Evolutionary conservation across 495 filamentous ascomycete species (phyloP), one percentile per base, ranked within the genome.

Genomic region (Lasiosphaeria ovina): DNA sequence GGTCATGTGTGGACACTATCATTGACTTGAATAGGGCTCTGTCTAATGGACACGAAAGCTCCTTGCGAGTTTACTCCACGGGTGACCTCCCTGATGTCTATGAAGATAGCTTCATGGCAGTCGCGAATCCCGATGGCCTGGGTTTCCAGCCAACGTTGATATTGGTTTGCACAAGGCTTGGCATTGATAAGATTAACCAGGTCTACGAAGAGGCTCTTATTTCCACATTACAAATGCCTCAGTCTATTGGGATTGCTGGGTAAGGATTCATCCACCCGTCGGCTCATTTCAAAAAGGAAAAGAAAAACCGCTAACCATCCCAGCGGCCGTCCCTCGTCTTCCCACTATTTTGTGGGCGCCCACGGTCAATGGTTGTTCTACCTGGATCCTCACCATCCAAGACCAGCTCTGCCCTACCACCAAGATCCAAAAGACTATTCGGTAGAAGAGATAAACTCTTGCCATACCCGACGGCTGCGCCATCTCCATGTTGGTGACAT

Each of bases 321-420:
- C 58, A 95, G 93, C 36, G 95, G 95, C 53, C 90, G 95, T 16
- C 94, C 95, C 33, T 93, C 91, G 3, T 91, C 91, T 24, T 97
- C 92, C 0, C 95, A 97, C 72, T 99, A 98, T 69, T 99, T 99
- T 68, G 79, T 98, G 57, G 95, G 92, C n/a, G 85, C 87, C n/a
- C 95, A 99, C 74, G 90, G 88, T 34, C 83, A 88, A 49, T 79
- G 87, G 64, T 83, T 98, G 61, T 99, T 98, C 77, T 99, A 97
- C 73, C 85, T 98, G 8, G 95, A 99, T 65, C 95, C 94, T 11
- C 95, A 99, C 54, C 79, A 81, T 58, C 93, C 90, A 1, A 85
- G 89, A 44, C 86, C 84, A 11, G 81, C 85, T 1, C 76, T 94
- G 11, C 86, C 84, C 2, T 82, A 83, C 54, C 80, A 79, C 57